Base-by-base conservation (phyloP, 495 filamentous ascomycete species). In the Penicillium cataractarum region DNA sequence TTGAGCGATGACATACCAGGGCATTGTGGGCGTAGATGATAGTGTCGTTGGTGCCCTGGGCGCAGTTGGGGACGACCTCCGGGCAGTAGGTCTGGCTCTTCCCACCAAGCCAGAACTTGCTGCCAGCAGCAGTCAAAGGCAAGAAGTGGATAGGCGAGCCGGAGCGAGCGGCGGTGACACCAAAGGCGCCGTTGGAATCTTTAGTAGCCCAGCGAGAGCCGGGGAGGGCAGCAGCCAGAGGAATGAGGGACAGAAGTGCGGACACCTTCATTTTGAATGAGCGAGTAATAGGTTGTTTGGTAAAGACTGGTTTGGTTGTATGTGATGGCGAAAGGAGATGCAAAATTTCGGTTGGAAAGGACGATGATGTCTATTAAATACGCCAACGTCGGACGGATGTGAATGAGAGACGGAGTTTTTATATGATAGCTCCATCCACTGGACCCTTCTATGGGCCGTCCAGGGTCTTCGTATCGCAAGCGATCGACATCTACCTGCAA, bases 51-150 rank as follows among this genome's bases (percentile, higher is more conserved):
- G 73, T 74, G 1, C 67, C 54, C 26, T 67, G 63, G 29, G n/a
- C 22, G 61, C 75, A 77, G 51, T 40, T 40, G 32, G 61, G 44
- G 12, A 63, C 56, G 13, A 67, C 62, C 17, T 55, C 54, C n/a
- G 76, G 76, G 42, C 70, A 76, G 65, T 71, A 74, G 17, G 72
- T 68, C 27, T 64, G 48, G 13, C 69, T 65, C 37, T 71, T 51
- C 46, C 72, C 73, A 4, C 75, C 76, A 48, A 78, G 65, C 55
- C 60, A 78, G 71, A 78, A 78, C 54, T 66, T 46, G 42, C 54
- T 26, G 44, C 71, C 74, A 31, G 66, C 63, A 32, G 76, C 76
- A 35, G 67, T 76, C 55, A 78, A 52, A 35, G 72, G 58, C 48
- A 65, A 63, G 50, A 72, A 61, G 58, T 78, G 74, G 55, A 77